Evolutionary conservation across 495 filamentous ascomycete species (phyloP), one percentile per base, ranked within the genome.

Genomic region (Neurospora pannonica): DNA sequence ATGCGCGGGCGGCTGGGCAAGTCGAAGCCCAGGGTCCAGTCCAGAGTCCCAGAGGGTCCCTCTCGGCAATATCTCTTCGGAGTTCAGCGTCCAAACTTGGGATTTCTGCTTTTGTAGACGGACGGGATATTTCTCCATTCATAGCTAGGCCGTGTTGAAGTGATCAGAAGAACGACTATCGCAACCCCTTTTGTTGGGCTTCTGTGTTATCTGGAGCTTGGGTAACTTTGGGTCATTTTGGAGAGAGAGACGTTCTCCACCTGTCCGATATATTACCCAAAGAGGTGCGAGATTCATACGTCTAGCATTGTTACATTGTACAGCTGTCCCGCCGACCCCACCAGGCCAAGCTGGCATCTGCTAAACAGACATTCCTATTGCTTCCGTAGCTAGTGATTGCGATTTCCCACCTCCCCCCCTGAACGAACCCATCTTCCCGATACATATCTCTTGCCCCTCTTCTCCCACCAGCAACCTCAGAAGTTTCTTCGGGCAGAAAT

Each of bases 341-440:
- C 54, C 28, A 19, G 28, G 15, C 54, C 54, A 67, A 67, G 54
- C 54, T 67, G 54, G 54, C 54, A n/a, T 67, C 54, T 67, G 54
- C 54, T 67, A 67, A 67, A 34, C 28, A 31, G 54, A 62, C 54
- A 62, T 62, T 31, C 54, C 54, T n/a, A 28, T 67, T 46, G 70
- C 67, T 74, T 72, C 70, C 73, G 13, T 38, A 71, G 48, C 48
- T 28, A 72, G 71, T 48, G 17, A 71, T 17, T 70, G 73, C 60
- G 36, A 24, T 72, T 67, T 54, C 67, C 67, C 34, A 40, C n/a
- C 46, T 34, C 75, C 34, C 34, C 34, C 34, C 34, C 72, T 54
- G 43, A 62, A n/a, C 17, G 31, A 42, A 19, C 43, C 46, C n/a
- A 13, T 48, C 37, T 21, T 70, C 48, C 72, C 69, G 34, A 71